Base-by-base conservation (phyloP, 2,329 filamentous ascomycete genomes). In the Biscogniauxia sp. region DNA sequence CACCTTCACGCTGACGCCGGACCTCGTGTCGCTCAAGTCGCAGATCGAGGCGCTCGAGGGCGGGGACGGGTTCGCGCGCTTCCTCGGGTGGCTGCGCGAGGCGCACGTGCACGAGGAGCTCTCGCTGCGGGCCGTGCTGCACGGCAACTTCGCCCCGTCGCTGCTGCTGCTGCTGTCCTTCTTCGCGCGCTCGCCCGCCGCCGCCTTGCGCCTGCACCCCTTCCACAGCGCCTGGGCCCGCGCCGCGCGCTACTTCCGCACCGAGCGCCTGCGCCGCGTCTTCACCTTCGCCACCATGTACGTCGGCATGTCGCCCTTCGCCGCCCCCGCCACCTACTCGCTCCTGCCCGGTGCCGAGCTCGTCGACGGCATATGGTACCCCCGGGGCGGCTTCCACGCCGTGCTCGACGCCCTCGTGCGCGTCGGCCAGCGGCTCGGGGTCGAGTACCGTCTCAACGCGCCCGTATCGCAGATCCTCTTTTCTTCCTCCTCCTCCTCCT, bases 241-340 rank as follows among this genome's bases (percentile, higher is more conserved):
- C 26, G 86, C 88, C 2, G 79, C 83, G 25, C 82, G 81, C 62
- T 92, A 92, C 69, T 92, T 92, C 73, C 82, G 79, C 79, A 88
- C 87, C 0, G 89, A 92, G 70, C 78, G 88, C 60, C 70, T 92
- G 68, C 79, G 89, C 62, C 77, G 88, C 25, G 88, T 89, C 0
- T 92, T 92, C 65, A 92, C 89, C 0, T 92, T 92, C 74, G 88
- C 85, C 20, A 91, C 87, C 67, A 93, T 92, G 89, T 92, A 93
- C 70, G 89, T 92, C 86, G 90, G 90, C 0, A 92, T 92, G 89
- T 87, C 82, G 58, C 90, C 90, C 0, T 92, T 89, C 70, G 88
- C 91, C 70, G 89, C 90, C 0, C 90, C 89, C 0, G 88, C 86
- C 3, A 92, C 89, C 1, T 92, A 92, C 75, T 88, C 83, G 54